Base-by-base conservation (phyloP, 306 rosid species). In the Acacia acuminata region DNA sequence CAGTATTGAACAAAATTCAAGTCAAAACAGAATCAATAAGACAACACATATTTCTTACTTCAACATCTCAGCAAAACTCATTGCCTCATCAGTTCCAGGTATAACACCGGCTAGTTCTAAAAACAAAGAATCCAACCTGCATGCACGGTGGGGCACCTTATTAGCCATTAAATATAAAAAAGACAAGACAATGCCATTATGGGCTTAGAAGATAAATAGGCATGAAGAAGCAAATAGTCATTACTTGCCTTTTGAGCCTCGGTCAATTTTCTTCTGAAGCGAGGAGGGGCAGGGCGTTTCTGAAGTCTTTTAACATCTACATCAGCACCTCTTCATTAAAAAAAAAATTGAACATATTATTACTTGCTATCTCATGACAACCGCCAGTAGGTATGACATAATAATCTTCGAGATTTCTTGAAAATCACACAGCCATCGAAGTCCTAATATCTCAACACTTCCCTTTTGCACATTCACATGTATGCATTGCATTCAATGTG, bases 221-320 rank as follows among this genome's bases (percentile, higher is more conserved):
- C 30, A 71, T 19, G 48, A 42, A 73, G 67, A 82, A 85, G 63
- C 73, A 82, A 36, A 45, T 42, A 17, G 36, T 19, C 61, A 19
- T 20, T 42, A 80, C 87, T 86, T 89, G 81, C 98, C 98, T 91
- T 96, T 80, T 96, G 98, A 81, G 92, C 12, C 12, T 96, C 97
- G 0, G 97, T 90, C 63, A 96, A 81, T 90, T 91, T 94, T 84
- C 97, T 82, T 78, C 98, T 98, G 51, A 94, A 96, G 15, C 94
- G 93, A 65, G 99, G 98, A 50, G 97, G 99, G 77, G 96, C 97
- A 0, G 97, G 99, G 30, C 97, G 94, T 83, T 96, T 96, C 10
- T 90, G 82, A 22, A 96, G 94, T 73, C 90, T 90, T 82, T 96
- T 96, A 56, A 92, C 97, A 82, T 96, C 98, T 5, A 96, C 98